Evolutionary conservation across 1,284 basidiomycete genomes (phyloP).

Genomic region (Kalmanozyma brasiliensis): DNA sequence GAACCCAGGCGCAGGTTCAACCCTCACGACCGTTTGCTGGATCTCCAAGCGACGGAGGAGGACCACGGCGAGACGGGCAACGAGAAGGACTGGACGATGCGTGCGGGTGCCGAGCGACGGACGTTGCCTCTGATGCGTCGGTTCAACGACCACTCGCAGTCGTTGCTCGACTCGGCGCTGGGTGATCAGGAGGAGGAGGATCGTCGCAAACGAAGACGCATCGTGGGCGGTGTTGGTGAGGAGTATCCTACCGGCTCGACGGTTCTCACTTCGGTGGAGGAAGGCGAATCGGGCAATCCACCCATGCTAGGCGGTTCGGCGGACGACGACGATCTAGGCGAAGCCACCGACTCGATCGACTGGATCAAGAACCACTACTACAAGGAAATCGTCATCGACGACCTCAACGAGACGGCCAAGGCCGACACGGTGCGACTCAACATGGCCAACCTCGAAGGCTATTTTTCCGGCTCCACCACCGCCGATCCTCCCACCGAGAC

Average conservation of each 20-base stretch:
- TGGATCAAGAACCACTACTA: constrained; percentile 69
- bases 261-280: constrained; percentile 4
- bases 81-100: constrained; percentile 91
- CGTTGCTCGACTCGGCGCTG: constrained; percentile 76
- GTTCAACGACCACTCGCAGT: constrained; percentile 96
- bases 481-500: background rate
- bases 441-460: constrained; percentile 71
- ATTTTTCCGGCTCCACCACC: constrained; percentile 14
- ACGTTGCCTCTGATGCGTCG: constrained; percentile 92
- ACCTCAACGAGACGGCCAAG: constrained; percentile 78
- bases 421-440: constrained; percentile 80
- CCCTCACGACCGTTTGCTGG: constrained; percentile 80
- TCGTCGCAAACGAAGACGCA: constrained; percentile 40
- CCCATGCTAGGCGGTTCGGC: constrained; percentile 16
- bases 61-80: constrained; percentile 93
- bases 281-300: constrained; percentile 19
- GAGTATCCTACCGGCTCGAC: constrained; percentile 45
- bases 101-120: constrained; percentile 85
- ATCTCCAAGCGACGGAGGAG: constrained; percentile 86
- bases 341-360: constrained; percentile 28
- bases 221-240: constrained; percentile 61
- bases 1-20: constrained; percentile 80
- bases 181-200: constrained; percentile 53
- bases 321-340: constrained; percentile 17
- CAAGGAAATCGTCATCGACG: constrained; percentile 84